A percentile compares a stretch with the other conserved stretches of the same genome.
Conservation (phyloP, 768 basidiomycete genomes). For the Leccinum broughii region DNA sequence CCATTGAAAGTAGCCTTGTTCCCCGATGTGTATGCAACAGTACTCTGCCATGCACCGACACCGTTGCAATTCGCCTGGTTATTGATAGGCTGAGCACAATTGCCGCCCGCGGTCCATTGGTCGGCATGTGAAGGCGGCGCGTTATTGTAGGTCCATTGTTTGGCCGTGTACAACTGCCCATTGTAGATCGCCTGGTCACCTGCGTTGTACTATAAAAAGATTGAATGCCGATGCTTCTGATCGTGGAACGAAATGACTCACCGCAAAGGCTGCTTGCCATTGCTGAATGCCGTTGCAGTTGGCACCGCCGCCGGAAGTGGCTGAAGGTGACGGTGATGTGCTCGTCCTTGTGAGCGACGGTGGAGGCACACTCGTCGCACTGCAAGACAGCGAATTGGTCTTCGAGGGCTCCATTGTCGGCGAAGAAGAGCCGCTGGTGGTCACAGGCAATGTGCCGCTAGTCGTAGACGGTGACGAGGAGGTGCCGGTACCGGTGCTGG, state of each 20-base stretch:
- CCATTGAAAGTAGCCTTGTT: slow-evolving; percentile 15
- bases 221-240: background rate
- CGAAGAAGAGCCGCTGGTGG: background rate
- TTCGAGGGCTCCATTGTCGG: background rate
- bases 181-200: slow-evolving; percentile 26
- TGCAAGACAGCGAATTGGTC: background rate
- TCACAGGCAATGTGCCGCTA: background rate
- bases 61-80: slow-evolving; percentile 27
- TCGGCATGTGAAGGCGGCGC: slow-evolving; percentile 14
- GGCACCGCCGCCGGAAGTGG: background rate
- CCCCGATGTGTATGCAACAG: slow-evolving; percentile 20
- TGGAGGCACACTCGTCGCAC: background rate
- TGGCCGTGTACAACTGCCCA: slow-evolving; percentile 23
- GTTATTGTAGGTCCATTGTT: slow-evolving; percentile 29
- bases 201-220: slow-evolving; percentile 20
- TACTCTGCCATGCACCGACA: slow-evolving; percentile 19
- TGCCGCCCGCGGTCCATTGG: slow-evolving; percentile 15
- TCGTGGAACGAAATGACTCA: background rate
- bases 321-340: background rate
- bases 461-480: background rate
- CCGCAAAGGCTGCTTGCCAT: slow-evolving; percentile 29
- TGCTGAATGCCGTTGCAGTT: slow-evolving; percentile 20
- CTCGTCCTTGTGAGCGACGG: background rate
- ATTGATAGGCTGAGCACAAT: slow-evolving; percentile 22
- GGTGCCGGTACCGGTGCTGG: background rate